Evolutionary conservation across 202 grass and related monocot species (phyloP).

Genomic region (Setaria viridis): DNA sequence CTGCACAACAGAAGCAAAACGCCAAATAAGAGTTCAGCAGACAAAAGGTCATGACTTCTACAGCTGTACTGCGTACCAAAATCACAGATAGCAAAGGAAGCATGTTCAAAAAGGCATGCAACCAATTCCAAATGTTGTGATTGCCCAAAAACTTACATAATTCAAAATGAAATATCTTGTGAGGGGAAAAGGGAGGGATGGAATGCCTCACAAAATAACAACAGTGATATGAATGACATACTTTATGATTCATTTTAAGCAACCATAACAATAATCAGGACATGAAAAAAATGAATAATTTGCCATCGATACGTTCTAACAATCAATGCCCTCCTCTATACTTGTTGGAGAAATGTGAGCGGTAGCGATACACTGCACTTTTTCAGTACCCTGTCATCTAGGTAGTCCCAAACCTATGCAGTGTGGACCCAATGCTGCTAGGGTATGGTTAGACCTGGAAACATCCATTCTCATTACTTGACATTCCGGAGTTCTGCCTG

Average conservation of each 20-base stretch:
- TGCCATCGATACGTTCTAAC: not conserved
- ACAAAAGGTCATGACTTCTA: slow-evolving; percentile 10
- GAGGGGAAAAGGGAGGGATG: too few species aligned
- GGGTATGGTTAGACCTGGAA: slow-evolving; percentile 14
- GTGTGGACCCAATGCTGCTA: not conserved
- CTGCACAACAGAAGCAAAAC: slow-evolving; percentile 39
- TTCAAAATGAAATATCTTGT: not conserved
- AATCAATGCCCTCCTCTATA: not conserved
- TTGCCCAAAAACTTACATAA: not conserved
- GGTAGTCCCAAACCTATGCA: slow-evolving; percentile 25
- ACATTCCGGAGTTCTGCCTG: not conserved
- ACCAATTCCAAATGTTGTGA: not conserved
- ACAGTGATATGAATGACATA: slow-evolving; percentile 7
- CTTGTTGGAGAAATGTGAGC: not conserved
- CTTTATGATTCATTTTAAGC: not conserved
- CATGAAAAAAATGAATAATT: slow-evolving; percentile 1
- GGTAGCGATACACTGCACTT: slow-evolving; percentile 2
- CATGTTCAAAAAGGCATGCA: not conserved
- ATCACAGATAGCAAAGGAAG: slow-evolving; percentile 2
- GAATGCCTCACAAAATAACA: not conserved
- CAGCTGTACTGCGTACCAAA: not conserved
- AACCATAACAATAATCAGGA: slow-evolving; percentile 28
- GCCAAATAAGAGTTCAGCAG: slow-evolving; percentile 26
- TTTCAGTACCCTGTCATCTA: slow-evolving; percentile 25
- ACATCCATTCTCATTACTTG: not conserved